Evolutionary conservation across 352 stramenopile genomes (phyloP), one percentile per base, ranked within the genome.

Genomic region (Pilasporangium apinafurcum): DNA sequence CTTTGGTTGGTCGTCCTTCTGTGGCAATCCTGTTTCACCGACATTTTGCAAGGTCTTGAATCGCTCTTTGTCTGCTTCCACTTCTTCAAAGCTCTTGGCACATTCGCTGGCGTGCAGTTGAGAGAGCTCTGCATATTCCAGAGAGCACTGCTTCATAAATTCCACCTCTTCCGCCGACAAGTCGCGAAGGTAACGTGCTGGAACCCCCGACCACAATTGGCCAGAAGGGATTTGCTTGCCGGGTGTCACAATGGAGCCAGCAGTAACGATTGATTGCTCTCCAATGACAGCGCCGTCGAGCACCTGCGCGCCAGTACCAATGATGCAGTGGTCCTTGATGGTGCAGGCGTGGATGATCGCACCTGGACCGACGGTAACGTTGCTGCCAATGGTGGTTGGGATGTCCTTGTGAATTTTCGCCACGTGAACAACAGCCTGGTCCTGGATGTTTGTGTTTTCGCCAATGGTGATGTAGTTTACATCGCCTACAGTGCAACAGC

Each of bases 381-480:
- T 85, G 71, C 59, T 92, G 31, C 91, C 90, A 51, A 97, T 96
- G 42, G 81, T 83, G 28, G 86, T 96, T 28, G 86, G 84, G 46
- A 93, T 83, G 56, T 97, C 80, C 45, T 87, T 74, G 55, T 86
- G 76, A 56, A 96, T 93, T 66, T 98, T 98, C 50, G 92, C 82
- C 56, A 96, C 89, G 56, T 97, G 88, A 38, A 97, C 68, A n/a
- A 97, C 80, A 4, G 83, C 89, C 58, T 93, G 77, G 62, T 97
- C 91, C 55, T 95, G 84, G 43, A 97, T 92, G 63, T 88, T 95
- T 61, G 84, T 94, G 70, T 96, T 87, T 30, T 93, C 77, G 28
- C 94, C 95, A 63, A 98, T 97, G 6, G 71, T 89, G 45, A 97
- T 95, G 62, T 81, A 53, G 67, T 96, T 95, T 43, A 97, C 78